Conservation (phyloP, 192 early-diverging fungal species). For the Pilaira anomala region DNA sequence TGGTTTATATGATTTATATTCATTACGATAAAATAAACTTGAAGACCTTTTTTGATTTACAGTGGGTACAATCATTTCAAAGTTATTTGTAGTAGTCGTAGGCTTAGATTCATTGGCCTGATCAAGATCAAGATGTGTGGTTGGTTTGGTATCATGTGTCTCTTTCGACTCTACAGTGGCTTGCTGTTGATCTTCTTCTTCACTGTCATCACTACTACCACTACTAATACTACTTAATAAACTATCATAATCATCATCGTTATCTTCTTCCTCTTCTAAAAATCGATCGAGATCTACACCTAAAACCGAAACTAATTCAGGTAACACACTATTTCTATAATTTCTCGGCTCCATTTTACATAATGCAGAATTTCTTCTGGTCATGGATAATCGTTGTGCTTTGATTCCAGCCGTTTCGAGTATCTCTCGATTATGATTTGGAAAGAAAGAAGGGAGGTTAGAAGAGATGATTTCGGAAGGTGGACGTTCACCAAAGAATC, state of each 20-base stretch:
- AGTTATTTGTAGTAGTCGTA: background rate
- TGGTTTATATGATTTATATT: background rate
- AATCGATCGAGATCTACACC: slow-evolving; percentile 41
- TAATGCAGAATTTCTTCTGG: slow-evolving; percentile 14
- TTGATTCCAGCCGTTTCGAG: slow-evolving; percentile 41
- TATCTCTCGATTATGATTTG: slow-evolving; percentile 50
- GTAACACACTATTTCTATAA: slow-evolving; percentile 37
- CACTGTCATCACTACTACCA: slow-evolving; percentile 11
- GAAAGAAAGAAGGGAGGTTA: slow-evolving; percentile 91
- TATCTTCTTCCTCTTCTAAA: slow-evolving; percentile 28
- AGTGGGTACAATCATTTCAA: background rate
- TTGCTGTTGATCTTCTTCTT: slow-evolving; percentile 25
- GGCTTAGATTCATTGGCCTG: background rate
- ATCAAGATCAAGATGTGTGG: background rate
- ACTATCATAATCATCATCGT: slow-evolving; percentile 17
- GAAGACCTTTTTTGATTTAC: slow-evolving; percentile 10
- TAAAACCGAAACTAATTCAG: slow-evolving; percentile 36
- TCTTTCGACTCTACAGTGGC: background rate
- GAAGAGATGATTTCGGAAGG: slow-evolving; percentile 90
- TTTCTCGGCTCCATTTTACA: slow-evolving; percentile 23
- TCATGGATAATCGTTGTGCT: slow-evolving; percentile 34
- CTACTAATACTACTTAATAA: no score
- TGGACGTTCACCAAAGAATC: slow-evolving; percentile 94
- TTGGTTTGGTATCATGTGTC: background rate
- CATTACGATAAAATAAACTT: slow-evolving; percentile 17